Percentiles rank a stretch among this genome's conserved stretches.
Conservation (phyloP, 306 rosid species). For the Chamaecrista fasciculata region DNA sequence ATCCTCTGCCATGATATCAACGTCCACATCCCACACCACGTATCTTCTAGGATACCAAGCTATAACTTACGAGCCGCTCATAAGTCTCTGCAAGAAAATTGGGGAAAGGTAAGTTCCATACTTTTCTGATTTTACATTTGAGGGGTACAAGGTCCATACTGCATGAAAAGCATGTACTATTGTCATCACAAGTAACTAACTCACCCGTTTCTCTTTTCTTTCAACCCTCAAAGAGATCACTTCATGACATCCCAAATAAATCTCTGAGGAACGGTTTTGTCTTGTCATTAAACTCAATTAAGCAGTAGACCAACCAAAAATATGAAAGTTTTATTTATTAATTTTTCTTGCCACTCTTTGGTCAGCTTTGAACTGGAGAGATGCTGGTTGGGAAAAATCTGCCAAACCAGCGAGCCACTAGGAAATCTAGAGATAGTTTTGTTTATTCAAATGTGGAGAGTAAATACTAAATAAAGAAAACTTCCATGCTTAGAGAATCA, state of each 20-base stretch:
- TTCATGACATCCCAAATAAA: background rate
- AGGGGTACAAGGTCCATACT: background rate
- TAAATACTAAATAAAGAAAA: background rate
- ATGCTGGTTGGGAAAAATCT: background rate
- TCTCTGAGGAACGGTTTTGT: background rate
- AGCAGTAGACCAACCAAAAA: background rate
- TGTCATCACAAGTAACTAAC: background rate
- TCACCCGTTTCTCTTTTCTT: background rate
- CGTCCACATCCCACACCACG: slow-evolving; percentile 91
- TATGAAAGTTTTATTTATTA: slow-evolving; percentile 17
- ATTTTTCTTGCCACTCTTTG: background rate
- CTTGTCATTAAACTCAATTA: slow-evolving; percentile 14
- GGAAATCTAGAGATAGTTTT: background rate
- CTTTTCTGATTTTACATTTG: background rate
- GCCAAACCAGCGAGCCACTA: background rate
- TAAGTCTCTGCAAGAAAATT: slow-evolving; percentile 71
- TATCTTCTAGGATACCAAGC: slow-evolving; percentile 90
- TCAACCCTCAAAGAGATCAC: background rate
- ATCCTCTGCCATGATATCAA: slow-evolving; percentile 78
- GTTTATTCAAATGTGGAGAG: background rate
- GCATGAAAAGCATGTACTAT: background rate
- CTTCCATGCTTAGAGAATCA: background rate
- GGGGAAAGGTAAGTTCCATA: slow-evolving; percentile 77
- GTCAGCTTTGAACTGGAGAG: background rate
- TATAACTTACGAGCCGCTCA: slow-evolving; percentile 87